A percentile compares a stretch with the other conserved stretches of the same genome.
Conservation (phyloP, 331 rosid genomes). For the Quercus lobata region DNA sequence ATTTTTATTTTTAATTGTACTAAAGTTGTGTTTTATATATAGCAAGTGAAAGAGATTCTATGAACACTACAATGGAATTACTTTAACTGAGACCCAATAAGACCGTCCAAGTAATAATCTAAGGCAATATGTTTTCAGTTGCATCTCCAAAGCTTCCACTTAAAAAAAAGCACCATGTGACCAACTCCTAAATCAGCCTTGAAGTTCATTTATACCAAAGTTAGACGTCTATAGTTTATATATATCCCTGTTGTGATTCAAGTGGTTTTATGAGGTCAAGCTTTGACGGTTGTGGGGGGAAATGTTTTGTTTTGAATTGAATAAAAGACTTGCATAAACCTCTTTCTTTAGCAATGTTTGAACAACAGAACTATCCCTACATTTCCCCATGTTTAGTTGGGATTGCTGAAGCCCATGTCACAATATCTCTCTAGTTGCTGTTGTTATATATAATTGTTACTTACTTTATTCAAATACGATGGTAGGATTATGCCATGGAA, state of each 20-base stretch:
- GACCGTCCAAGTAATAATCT: too few relatives aligned
- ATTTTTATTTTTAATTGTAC: not conserved
- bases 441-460: not conserved
- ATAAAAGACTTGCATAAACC: not conserved
- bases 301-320: not conserved
- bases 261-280: not conserved
- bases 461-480: slow-evolving; percentile 15
- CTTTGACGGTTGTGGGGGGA: not conserved
- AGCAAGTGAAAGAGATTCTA: too few relatives aligned
- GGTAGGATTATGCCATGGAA: slow-evolving; percentile 97
- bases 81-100: too few relatives aligned
- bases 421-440: not conserved
- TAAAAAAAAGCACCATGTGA: not conserved
- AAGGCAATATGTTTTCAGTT: too few relatives aligned
- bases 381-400: not conserved
- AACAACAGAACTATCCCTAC: not conserved
- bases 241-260: not conserved
- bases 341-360: not conserved
- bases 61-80: too few relatives aligned
- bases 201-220: not conserved
- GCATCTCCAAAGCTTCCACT: too few relatives aligned
- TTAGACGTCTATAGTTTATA: not conserved
- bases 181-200: not conserved
- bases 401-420: not conserved
- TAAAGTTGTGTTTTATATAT: not conserved